These are phyloP conservation scores for Forsythia viridissima DNA, from an alignment of 257 asterid species.

Conservation along the genomic window DNA sequence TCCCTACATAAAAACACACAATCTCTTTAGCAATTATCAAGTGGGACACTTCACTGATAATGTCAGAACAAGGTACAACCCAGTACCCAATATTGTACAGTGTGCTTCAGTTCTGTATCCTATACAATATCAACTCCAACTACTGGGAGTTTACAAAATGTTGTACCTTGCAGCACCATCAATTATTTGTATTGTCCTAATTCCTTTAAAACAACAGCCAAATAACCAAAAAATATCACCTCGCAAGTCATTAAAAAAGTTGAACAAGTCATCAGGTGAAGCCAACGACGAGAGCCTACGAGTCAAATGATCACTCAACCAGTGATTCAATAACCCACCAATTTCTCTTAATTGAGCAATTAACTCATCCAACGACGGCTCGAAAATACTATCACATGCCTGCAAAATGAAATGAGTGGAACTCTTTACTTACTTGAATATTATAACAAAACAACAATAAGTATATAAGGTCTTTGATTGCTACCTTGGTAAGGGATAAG, in stretches of 20 bases:
- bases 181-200: background rate
- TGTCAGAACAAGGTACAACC: background rate
- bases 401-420: conserved; percentile 30
- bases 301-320: conserved; percentile 73
- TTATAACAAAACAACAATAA: background rate
- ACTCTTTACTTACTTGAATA: background rate
- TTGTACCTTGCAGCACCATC: background rate
- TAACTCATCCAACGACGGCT: conserved; percentile 78
- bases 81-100: background rate
- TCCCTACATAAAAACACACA: conserved; percentile 45
- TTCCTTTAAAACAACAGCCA: background rate
- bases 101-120: background rate
- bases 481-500: conserved; percentile 74
- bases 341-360: conserved; percentile 57
- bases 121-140: background rate
- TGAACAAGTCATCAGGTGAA: conserved; percentile 87
- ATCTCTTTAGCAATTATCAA: conserved; percentile 2
- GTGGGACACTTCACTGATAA: background rate
- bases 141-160: background rate
- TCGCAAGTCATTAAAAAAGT: conserved; percentile 75
- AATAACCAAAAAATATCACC: conserved; percentile 37
- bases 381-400: conserved; percentile 77
- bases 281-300: conserved; percentile 57
- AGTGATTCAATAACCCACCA: conserved; percentile 59
- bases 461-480: background rate